A percentile compares a stretch with the other conserved stretches of the same genome.
These are phyloP conservation scores for Piromyces sp. DNA, from an alignment of 192 early-diverging fungal genomes.

Conservation along the genomic window DNA sequence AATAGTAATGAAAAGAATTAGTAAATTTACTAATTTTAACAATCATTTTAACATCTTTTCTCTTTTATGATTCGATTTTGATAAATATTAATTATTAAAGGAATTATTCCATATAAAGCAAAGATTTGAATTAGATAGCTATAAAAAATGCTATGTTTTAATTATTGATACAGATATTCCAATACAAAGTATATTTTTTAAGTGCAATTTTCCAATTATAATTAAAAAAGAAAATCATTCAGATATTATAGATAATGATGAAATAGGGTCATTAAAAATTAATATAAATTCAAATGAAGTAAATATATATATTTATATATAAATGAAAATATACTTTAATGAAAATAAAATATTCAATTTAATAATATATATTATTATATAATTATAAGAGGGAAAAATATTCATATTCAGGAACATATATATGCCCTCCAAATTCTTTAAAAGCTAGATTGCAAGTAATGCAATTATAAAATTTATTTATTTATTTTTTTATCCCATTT, in stretches of 20 bases:
- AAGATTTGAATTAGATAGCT: background rate
- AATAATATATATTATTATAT: background rate
- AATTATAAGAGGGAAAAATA: background rate
- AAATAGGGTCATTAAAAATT: background rate
- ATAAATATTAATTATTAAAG: background rate
- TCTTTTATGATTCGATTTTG: too few species aligned
- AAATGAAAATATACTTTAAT: too few species aligned
- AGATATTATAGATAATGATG: background rate
- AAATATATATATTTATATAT: background rate
- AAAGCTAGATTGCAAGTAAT: background rate
- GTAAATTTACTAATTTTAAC: too few species aligned
- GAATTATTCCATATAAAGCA: background rate
- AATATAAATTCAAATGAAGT: background rate
- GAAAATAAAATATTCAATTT: background rate
- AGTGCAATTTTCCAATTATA: background rate
- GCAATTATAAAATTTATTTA: too few species aligned
- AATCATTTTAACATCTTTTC: too few species aligned
- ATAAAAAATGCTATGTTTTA: background rate
- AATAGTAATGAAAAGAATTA: too few species aligned
- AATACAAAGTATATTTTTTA: background rate
- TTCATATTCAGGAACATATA: background rate
- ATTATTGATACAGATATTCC: background rate
- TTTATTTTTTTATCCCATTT: too few species aligned
- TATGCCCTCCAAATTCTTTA: background rate
- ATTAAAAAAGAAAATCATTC: background rate